phyloP scores from a whole-genome alignment of 495 filamentous ascomycete genomes.

The Parathielavia hyrcaniae region DNA sequence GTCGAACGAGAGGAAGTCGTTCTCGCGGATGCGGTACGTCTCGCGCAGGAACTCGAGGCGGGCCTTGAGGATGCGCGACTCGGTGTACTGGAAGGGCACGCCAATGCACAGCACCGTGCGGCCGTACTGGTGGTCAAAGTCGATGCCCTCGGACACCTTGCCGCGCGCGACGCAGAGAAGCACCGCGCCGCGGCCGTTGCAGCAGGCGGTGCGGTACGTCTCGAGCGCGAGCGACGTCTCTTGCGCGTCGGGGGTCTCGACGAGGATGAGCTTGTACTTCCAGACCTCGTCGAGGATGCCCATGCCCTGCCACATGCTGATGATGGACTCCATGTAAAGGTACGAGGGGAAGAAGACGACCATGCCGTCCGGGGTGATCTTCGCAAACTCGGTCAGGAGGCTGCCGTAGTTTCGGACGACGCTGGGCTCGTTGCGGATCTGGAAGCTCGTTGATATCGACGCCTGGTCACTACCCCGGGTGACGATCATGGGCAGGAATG shows the following conservation, averaged over 20 bases:
- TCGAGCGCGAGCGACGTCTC: constrained; percentile 94
- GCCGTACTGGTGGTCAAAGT: constrained; percentile 99
- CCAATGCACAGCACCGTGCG: constrained; percentile 95
- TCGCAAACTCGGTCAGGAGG: constrained; percentile 85
- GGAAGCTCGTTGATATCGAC: constrained; percentile 81
- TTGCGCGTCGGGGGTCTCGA: constrained; percentile 95
- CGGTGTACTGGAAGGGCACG: constrained; percentile 98
- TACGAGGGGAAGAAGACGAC: constrained; percentile 99
- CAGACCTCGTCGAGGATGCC: constrained; percentile 94
- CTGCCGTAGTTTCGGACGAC: constrained; percentile 95
- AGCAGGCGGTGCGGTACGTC: constrained; percentile 94
- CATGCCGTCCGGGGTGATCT: constrained; percentile 91
- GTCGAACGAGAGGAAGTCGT: constrained; percentile 97
- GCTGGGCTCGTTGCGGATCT: constrained; percentile 87
- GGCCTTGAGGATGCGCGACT: constrained; percentile 93
- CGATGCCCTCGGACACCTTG: constrained; percentile 95
- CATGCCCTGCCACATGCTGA: constrained; percentile 99
- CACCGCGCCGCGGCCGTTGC: constrained; percentile 89
- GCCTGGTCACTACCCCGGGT: constrained; percentile 92
- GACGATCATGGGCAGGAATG: constrained; percentile 96
- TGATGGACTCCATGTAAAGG: constrained; percentile 98
- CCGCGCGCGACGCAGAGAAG: constrained; percentile 92
- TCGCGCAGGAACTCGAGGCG: constrained; percentile 93
- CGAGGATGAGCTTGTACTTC: constrained; percentile 98
- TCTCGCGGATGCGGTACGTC: constrained; percentile 93